Percentiles rank a stretch among this genome's conserved stretches.
Evolutionary conservation across 2,329 filamentous ascomycete species (phyloP).

Genomic region (Passalora sequoiae): DNA sequence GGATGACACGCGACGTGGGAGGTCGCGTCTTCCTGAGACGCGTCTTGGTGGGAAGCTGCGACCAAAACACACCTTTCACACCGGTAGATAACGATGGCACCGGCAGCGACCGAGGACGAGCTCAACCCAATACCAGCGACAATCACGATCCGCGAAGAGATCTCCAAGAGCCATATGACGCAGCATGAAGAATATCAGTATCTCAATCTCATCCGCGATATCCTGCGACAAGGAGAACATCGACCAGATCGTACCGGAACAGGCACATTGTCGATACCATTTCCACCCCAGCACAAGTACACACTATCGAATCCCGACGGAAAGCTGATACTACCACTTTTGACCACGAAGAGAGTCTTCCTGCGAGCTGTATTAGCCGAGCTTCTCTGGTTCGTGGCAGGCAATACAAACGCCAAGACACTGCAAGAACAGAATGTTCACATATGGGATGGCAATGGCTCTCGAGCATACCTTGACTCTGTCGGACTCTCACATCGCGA

Average conservation of each 20-base stretch:
- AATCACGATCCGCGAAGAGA: conserved; percentile 9
- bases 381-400: conserved; percentile 91
- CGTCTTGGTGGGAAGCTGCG: neutral
- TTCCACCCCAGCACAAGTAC: conserved; percentile 82
- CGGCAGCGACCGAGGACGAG: conserved; percentile 17
- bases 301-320: conserved; percentile 58
- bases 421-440: conserved; percentile 78
- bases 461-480: conserved; percentile 80
- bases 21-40: conserved; percentile 13
- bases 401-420: conserved; percentile 71
- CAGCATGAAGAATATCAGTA: conserved; percentile 90
- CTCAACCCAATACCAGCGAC: conserved; percentile 26
- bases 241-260: conserved; percentile 93
- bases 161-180: conserved; percentile 2
- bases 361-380: conserved; percentile 83
- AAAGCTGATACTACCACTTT: conserved; percentile 75
- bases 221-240: conserved; percentile 76
- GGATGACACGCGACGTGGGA: too few relatives aligned
- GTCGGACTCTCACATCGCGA: conserved; percentile 76
- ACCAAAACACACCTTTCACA: neutral
- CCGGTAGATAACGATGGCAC: conserved; percentile 30
- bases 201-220: conserved; percentile 78
- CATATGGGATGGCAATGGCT: conserved; percentile 98
- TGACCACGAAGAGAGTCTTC: conserved; percentile 97
- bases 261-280: conserved; percentile 84